Conservation (phyloP, 441 rosid genomes). For the Omphalea diandra region DNA sequence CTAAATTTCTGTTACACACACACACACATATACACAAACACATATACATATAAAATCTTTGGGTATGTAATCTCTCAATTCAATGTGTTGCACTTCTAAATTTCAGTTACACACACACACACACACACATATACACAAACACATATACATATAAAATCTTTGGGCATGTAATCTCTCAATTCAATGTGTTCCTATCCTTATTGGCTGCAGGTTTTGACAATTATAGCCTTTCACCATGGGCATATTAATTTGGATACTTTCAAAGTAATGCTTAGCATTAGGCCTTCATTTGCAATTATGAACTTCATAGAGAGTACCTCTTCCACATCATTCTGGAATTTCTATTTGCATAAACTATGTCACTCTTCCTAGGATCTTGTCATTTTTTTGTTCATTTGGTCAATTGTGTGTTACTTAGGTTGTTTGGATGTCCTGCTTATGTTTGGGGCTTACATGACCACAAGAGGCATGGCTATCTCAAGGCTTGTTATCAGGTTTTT, state of each 20-base stretch:
- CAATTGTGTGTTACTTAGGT: slow-evolving; percentile 46
- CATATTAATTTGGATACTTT: slow-evolving; percentile 62
- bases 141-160: too few species aligned
- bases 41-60: too few species aligned
- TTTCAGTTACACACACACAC: too few species aligned
- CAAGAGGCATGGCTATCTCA: slow-evolving; percentile 99
- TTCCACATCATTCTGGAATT: slow-evolving; percentile 21
- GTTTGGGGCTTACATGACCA: slow-evolving; percentile 91
- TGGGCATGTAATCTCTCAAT: too few species aligned
- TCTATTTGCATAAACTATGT: slow-evolving; percentile 13
- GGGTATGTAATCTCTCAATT: slow-evolving; percentile 26
- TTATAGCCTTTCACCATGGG: slow-evolving; percentile 84
- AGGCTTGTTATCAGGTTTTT: slow-evolving; percentile 88
- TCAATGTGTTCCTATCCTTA: too few species aligned
- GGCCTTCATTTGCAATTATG: slow-evolving; percentile 92
- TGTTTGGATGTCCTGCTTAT: slow-evolving; percentile 89
- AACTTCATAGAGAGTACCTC: slow-evolving; percentile 79
- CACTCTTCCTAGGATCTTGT: slow-evolving; percentile 13
- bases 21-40: too few species aligned
- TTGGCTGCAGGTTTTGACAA: slow-evolving; percentile 68
- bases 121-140: too few species aligned
- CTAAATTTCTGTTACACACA: slow-evolving; percentile 16
- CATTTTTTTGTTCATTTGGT: slow-evolving; percentile 24
- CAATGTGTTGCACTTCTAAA: too few species aligned
- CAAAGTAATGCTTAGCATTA: slow-evolving; percentile 81